Evolutionary conservation across 2,329 filamentous ascomycete genomes (phyloP).

Genomic region (Aspergillus pseudotamarii): DNA sequence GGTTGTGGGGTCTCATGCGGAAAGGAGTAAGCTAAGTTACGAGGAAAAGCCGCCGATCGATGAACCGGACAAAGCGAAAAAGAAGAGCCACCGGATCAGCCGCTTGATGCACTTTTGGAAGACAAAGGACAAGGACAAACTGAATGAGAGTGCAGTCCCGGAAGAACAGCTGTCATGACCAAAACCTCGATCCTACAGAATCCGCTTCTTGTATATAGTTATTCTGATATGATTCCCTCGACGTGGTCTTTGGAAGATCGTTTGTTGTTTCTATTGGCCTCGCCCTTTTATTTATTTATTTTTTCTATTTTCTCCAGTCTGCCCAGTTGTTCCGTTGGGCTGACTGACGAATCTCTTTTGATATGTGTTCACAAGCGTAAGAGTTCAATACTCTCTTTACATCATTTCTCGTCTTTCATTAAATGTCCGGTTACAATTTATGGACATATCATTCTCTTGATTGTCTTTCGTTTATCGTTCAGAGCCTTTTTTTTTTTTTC

Average conservation of each 20-base stretch:
- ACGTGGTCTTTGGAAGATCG: constrained; percentile 24
- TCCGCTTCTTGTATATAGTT: constrained; percentile 18
- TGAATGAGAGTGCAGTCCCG: constrained; percentile 20
- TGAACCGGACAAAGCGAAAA: constrained; percentile 43
- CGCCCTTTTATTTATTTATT: constrained; percentile 11
- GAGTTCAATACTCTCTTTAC: constrained; percentile 35
- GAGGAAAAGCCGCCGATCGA: constrained; percentile 48
- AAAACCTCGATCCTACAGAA: constrained; percentile 17
- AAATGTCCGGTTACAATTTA: constrained; percentile 31
- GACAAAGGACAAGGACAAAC: constrained; percentile 48
- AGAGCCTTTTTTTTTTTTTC: constrained; percentile 21
- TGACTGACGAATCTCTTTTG: constrained; percentile 41
- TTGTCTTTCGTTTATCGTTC: constrained; percentile 28
- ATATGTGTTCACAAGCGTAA: constrained; percentile 30
- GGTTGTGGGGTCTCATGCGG: constrained; percentile 46
- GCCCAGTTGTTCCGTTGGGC: constrained; percentile 21
- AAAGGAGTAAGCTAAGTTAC: constrained; percentile 48
- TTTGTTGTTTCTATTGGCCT: constrained; percentile 7
- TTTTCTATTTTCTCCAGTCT: constrained; percentile 22
- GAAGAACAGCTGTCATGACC: constrained; percentile 28
- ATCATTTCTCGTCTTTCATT: constrained; percentile 38
- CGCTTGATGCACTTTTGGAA: constrained; percentile 55
- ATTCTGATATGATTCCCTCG: constrained; percentile 24
- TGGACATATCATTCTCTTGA: constrained; percentile 27
- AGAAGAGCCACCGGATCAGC: constrained; percentile 49